Evolutionary conservation across 192 early-diverging fungal genomes (phyloP).

Genomic region (Coemansia sp.): DNA sequence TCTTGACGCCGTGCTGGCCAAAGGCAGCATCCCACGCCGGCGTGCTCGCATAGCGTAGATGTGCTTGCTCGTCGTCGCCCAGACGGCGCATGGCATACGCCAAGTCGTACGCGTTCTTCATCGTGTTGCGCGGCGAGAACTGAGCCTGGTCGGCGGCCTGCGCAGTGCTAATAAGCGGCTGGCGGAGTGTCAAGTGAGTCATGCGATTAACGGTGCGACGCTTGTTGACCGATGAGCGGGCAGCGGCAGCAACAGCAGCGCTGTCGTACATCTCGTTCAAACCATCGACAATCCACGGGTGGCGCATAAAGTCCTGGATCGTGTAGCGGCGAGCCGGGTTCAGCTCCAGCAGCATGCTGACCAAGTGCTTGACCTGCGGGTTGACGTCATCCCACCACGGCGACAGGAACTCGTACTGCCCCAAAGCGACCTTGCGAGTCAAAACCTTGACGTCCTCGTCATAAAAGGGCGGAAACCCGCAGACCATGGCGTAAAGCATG

Average conservation of each 20-base stretch:
- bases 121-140: constrained; percentile 59
- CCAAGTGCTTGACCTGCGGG: constrained; percentile 70
- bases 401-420: constrained; percentile 80
- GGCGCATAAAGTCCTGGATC: constrained; percentile 77
- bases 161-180: constrained; percentile 16
- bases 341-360: constrained; percentile 69
- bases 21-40: constrained; percentile 54
- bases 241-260: constrained; percentile 39
- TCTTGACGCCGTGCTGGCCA: constrained; percentile 53
- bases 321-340: constrained; percentile 74
- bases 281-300: constrained; percentile 70
- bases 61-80: constrained; percentile 64
- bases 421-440: constrained; percentile 83
- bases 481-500: constrained; percentile 81
- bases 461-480: constrained; percentile 83
- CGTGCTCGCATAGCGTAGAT: constrained; percentile 45
- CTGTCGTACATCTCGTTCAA: constrained; percentile 51
- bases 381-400: constrained; percentile 95
- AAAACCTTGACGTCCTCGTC: constrained; percentile 77
- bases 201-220: constrained; percentile 33
- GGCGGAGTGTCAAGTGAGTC: constrained; percentile 32
- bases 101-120: constrained; percentile 77
- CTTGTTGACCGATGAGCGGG: constrained; percentile 46
- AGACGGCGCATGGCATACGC: constrained; percentile 78
- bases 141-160: constrained; percentile 19